A percentile compares a stretch with the other conserved stretches of the same genome.
These are phyloP conservation scores for Carallia brachiata DNA, from an alignment of 345 rosid genomes.

Conservation along the genomic window DNA sequence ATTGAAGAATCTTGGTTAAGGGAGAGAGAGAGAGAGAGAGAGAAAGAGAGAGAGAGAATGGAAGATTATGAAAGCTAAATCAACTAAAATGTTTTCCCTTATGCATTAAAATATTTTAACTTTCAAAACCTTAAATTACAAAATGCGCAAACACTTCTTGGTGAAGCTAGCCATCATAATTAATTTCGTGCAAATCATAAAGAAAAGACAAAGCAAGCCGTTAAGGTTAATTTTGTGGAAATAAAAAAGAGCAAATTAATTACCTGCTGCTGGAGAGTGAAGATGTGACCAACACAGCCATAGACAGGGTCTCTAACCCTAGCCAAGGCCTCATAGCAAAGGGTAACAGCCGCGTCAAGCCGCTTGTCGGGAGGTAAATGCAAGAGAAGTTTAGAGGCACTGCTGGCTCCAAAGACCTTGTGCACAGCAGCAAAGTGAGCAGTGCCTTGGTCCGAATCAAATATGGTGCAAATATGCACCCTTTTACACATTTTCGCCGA, in stretches of 20 bases:
- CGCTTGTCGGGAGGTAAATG: constrained; percentile 62
- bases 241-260: background rate
- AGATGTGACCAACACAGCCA: constrained; percentile 75
- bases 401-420: constrained; percentile 90
- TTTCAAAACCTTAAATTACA: too few species aligned
- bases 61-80: too few species aligned
- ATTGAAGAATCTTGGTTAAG: too few species aligned
- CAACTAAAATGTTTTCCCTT: too few species aligned
- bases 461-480: constrained; percentile 86
- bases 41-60: too few species aligned
- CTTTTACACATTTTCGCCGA: constrained; percentile 70
- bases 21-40: too few species aligned
- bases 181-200: too few species aligned
- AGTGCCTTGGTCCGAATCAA: constrained; percentile 84
- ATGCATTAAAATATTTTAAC: too few species aligned
- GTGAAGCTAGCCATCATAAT: too few species aligned
- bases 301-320: constrained; percentile 82
- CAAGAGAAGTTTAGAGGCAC: constrained; percentile 72
- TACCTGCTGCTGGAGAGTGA: constrained; percentile 80
- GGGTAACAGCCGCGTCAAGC: constrained; percentile 70
- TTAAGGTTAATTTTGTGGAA: background rate
- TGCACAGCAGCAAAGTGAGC: constrained; percentile 83
- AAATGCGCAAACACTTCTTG: too few species aligned
- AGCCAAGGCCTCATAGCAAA: constrained; percentile 81
- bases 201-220: background rate